Evolutionary conservation across 192 early-diverging fungal genomes (phyloP).

Genomic region (Radiomyces spectabilis): DNA sequence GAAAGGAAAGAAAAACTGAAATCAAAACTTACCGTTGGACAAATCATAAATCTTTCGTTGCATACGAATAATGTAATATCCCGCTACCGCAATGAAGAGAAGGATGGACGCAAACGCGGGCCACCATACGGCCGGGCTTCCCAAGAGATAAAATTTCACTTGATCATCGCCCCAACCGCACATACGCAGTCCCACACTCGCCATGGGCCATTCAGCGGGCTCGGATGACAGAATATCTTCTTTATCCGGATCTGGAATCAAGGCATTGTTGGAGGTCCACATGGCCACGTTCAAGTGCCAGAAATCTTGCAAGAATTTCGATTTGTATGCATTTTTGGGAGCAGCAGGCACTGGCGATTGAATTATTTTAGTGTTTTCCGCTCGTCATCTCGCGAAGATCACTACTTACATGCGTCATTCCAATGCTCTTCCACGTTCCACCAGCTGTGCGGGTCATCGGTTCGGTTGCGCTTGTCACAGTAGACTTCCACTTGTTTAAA

Average conservation of each 20-base stretch:
- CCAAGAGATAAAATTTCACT: conserved; percentile 87
- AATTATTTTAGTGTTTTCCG: background rate
- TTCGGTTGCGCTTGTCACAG: conserved; percentile 65
- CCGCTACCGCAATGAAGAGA: conserved; percentile 5
- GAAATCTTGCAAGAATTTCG: conserved; percentile 79
- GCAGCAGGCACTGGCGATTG: conserved; percentile 53
- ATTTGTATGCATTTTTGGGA: conserved; percentile 54
- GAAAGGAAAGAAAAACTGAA: background rate
- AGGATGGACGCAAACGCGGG: conserved; percentile 47
- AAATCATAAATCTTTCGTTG: conserved; percentile 60
- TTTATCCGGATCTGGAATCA: conserved; percentile 91
- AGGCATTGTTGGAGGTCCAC: conserved; percentile 94
- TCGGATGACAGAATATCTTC: conserved; percentile 77
- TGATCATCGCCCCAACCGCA: conserved; percentile 83
- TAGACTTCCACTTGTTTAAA: conserved; percentile 89
- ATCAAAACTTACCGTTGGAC: conserved; percentile 7
- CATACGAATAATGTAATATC: conserved; percentile 52
- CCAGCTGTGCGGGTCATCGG: conserved; percentile 55
- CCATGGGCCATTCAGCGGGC: conserved; percentile 87
- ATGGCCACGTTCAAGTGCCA: conserved; percentile 88
- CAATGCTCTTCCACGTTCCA: conserved; percentile 93
- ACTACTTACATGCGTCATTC: conserved; percentile 53
- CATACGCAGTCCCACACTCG: conserved; percentile 84
- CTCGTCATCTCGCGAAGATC: no score
- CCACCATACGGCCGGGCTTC: conserved; percentile 96